Evolutionary conservation across 169 alveolate genomes (phyloP).

Genomic region (Neospora caninum): DNA sequence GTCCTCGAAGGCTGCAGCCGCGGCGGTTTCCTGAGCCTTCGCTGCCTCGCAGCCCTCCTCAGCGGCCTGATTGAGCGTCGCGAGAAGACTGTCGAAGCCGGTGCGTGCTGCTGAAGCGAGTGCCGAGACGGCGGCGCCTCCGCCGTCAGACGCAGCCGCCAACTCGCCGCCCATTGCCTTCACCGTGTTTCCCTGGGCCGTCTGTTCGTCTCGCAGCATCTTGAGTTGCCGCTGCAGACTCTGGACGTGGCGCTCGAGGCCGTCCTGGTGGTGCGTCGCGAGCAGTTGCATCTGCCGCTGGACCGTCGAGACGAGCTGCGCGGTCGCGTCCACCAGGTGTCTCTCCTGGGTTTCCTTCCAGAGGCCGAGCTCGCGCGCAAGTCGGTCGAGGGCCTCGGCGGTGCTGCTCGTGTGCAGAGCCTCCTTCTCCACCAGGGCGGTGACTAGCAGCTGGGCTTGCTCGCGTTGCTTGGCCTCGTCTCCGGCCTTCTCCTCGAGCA

Average conservation of each 20-base stretch:
- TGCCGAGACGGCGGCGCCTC: not conserved
- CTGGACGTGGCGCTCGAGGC: not conserved
- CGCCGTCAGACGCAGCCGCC: not conserved
- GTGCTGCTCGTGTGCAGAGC: not conserved
- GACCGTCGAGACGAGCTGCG: not conserved
- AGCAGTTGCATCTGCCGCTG: not conserved
- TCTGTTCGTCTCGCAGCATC: not conserved
- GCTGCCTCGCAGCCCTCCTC: not conserved
- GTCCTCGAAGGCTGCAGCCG: not conserved
- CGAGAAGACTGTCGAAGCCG: not conserved
- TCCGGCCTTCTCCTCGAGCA: not conserved
- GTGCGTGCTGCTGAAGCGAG: not conserved
- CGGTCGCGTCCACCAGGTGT: not conserved
- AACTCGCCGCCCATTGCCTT: not conserved
- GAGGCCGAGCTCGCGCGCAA: not conserved
- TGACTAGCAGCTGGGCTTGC: not conserved
- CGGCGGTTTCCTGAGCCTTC: not conserved
- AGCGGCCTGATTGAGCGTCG: not conserved
- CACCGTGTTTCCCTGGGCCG: not conserved
- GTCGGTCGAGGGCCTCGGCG: not conserved
- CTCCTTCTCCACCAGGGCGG: not conserved
- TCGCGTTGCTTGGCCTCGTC: slow-evolving; percentile 39
- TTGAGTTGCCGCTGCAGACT: not conserved
- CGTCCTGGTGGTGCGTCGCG: not conserved
- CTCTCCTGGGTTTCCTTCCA: slow-evolving; percentile 6